Evolutionary conservation across 768 basidiomycete genomes (phyloP), one percentile per base, ranked within the genome.

Genomic region (Paxillus ammoniavirescens): DNA sequence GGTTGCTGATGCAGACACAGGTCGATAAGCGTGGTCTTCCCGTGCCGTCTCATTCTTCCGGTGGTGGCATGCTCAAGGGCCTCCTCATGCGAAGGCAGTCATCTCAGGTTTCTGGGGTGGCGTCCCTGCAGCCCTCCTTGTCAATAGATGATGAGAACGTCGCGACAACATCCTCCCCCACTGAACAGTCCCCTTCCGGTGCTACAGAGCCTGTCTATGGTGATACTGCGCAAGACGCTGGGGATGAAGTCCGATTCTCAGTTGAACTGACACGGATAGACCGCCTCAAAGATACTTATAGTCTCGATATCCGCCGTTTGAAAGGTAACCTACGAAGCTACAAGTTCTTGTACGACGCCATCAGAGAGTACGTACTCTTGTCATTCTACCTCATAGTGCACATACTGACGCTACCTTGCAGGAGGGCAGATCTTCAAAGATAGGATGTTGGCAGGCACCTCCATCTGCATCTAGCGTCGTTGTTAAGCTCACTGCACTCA

Each of bases 161-260:
- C 42, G 42, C 53, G 10, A 52, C 52, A 4, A 50, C 56, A 17
- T 47, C 65, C 13, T 66, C 62, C 4, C 70, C 69, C 10, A 61
- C 66, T 26, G 82, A 83, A 54, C 53, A 66, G n/a, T 60, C 69
- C 8, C 36, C 74, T n/a, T 52, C 61, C 0, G 47, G 61, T 42
- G 72, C 72, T 47, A 59, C 64, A n/a, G 81, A 87, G 50, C 73
- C 85, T 18, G 65, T 87, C 18, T 98, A 96, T 63, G 95, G 95
- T 13, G 91, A 91, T 52, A 61, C 74, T n/a, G 66, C 77, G 4
- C 82, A 89, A 61, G 97, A 98, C 65, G 82, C 83, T 17, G 93
- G 93, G 30, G 96, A 96, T 62, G 97, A 98, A 83, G 93, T 99
- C 61, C 84, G 91, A 61, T 98, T 98, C 77, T 91, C 86, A 12